These are phyloP conservation scores for Eucalyptus sp. DNA, from an alignment of 345 rosid genomes.

Conservation along the genomic window DNA sequence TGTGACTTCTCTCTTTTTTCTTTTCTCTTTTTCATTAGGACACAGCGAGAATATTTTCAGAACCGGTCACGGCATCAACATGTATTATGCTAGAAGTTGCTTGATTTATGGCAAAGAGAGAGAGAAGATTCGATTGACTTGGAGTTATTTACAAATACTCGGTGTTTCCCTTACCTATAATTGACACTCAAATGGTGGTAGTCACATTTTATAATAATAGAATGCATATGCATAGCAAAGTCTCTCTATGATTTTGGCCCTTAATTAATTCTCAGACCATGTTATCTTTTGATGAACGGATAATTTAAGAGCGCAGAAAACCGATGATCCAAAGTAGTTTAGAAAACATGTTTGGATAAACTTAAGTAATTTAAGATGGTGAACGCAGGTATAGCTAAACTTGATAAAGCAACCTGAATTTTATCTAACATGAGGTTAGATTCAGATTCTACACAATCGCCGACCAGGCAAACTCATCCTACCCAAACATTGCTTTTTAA, in stretches of 20 bases:
- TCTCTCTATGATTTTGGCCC: not conserved
- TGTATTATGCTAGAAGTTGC: not conserved
- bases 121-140: not conserved
- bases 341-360: too few relatives aligned
- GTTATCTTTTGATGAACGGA: too few relatives aligned
- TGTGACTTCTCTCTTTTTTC: rapidly evolving
- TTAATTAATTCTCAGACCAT: not conserved
- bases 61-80: not conserved
- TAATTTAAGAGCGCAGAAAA: too few relatives aligned
- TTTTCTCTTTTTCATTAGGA: not conserved
- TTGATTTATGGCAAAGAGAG: too few relatives aligned
- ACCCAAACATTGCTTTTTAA: not conserved
- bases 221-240: too few relatives aligned
- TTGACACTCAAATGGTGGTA: not conserved
- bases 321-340: too few relatives aligned
- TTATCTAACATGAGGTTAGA: rapidly evolving
- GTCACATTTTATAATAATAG: not conserved
- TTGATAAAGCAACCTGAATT: too few relatives aligned
- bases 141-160: not conserved
- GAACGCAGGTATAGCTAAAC: too few relatives aligned
- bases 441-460: too few relatives aligned
- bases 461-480: not conserved
- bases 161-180: not conserved
- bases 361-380: too few relatives aligned
- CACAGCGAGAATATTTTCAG: not conserved